Evolutionary conservation across 2,329 filamentous ascomycete genomes (phyloP).

Genomic region (Arthrobotrys sphaeroides): DNA sequence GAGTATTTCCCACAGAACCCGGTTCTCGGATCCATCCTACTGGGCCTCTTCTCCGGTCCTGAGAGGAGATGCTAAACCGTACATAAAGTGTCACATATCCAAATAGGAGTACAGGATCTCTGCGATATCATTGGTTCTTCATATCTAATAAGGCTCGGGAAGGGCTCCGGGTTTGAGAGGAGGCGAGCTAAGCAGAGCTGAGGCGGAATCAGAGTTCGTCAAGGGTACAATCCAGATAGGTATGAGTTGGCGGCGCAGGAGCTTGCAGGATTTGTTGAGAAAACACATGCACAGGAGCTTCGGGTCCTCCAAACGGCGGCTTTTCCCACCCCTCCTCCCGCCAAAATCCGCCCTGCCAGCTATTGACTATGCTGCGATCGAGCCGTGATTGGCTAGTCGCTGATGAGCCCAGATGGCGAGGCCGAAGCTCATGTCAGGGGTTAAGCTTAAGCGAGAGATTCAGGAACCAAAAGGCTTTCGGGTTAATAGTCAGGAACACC

Average conservation of each 20-base stretch:
- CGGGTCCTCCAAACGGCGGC: conserved; percentile 11
- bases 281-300: conserved; percentile 16
- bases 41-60: conserved; percentile 2
- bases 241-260: conserved; percentile 53
- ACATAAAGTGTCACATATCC: conserved; percentile 36
- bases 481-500: conserved; percentile 52
- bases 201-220: conserved; percentile 26
- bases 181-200: conserved; percentile 37
- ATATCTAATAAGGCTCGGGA: conserved; percentile 34
- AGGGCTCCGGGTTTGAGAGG: conserved; percentile 26
- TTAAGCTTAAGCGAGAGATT: conserved; percentile 50
- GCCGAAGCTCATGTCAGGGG: conserved; percentile 45
- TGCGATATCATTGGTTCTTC: conserved; percentile 25
- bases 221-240: conserved; percentile 7
- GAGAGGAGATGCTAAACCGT: conserved; percentile 7
- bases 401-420: conserved; percentile 43
- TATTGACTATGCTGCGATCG: conserved; percentile 36
- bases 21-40: conserved; percentile 36
- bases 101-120: conserved; percentile 31
- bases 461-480: conserved; percentile 45
- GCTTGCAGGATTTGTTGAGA: conserved; percentile 41
- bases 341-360: conserved; percentile 22
- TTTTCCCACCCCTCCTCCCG: conserved; percentile 30
- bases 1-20: conserved; percentile 20
- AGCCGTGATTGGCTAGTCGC: conserved; percentile 36